phyloP scores from a whole-genome alignment of 2,329 filamentous ascomycete species.

The Sporothrix globosa region DNA sequence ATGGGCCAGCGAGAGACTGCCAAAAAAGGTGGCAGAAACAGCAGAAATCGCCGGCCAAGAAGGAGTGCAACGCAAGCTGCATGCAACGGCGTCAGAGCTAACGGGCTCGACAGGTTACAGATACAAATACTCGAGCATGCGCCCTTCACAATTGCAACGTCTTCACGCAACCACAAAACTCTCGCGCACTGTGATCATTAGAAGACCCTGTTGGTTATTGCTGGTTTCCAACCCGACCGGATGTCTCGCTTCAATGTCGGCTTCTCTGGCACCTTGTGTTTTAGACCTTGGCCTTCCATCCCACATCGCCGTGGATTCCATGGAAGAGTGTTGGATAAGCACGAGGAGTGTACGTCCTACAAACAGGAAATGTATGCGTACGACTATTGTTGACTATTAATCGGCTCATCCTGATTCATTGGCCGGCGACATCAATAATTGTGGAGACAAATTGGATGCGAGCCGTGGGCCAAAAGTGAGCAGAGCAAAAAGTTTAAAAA shows the following conservation, averaged over 20 bases:
- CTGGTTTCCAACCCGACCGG: background rate
- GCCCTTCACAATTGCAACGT: background rate
- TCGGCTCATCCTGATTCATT: constrained; percentile 10
- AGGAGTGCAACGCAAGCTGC: constrained; percentile 12
- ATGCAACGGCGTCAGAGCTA: constrained; percentile 19
- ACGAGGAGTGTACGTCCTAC: too few species aligned
- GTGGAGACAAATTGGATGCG: background rate
- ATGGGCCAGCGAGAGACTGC: background rate
- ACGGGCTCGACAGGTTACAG: background rate
- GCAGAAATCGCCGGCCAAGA: background rate
- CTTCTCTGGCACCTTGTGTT: constrained; percentile 6
- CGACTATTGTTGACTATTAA: background rate
- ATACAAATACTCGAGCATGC: background rate
- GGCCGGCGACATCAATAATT: background rate
- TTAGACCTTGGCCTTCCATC: background rate
- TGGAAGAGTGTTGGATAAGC: too few species aligned
- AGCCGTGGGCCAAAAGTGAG: background rate
- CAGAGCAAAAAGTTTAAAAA: background rate
- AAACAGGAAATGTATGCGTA: background rate
- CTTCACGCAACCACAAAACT: background rate
- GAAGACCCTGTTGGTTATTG: background rate
- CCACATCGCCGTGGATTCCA: background rate
- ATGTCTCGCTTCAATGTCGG: constrained; percentile 15
- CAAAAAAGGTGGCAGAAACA: background rate
- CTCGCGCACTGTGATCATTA: constrained; percentile 8